These are phyloP conservation scores for Colletotrichum spinosum DNA, from an alignment of 2,329 filamentous ascomycete genomes.

Conservation along the genomic window DNA sequence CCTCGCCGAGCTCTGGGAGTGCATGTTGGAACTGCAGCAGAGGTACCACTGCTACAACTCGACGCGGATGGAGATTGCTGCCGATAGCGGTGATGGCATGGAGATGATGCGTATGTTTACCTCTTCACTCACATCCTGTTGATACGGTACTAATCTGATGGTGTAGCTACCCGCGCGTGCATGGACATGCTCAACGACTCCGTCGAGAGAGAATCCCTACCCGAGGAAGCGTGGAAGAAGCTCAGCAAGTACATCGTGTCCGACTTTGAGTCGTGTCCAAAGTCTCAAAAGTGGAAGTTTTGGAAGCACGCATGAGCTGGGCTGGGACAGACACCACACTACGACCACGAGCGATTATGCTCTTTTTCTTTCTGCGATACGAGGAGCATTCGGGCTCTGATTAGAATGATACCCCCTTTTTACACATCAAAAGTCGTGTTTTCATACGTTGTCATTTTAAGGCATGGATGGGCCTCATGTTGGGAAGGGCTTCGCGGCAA, in stretches of 20 bases:
- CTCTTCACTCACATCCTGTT: fast-evolving
- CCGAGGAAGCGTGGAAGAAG: conserved; percentile 40
- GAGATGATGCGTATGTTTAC: conserved; percentile 37
- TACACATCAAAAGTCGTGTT: conserved; percentile 10
- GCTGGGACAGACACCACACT: background rate
- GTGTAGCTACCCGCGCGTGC: conserved; percentile 39
- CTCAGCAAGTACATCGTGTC: conserved; percentile 38
- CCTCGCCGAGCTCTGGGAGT: conserved; percentile 37
- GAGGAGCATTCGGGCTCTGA: conserved; percentile 10
- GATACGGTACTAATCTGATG: background rate
- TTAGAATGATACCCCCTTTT: conserved; percentile 37
- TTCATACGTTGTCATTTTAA: background rate
- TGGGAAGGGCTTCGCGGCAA: background rate
- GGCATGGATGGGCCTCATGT: background rate
- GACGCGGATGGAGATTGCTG: conserved; percentile 38
- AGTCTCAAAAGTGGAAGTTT: conserved; percentile 39
- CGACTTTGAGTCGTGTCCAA: conserved; percentile 19
- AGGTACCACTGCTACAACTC: conserved; percentile 39
- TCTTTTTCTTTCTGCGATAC: conserved; percentile 18
- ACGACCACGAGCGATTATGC: background rate
- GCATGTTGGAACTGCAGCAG: conserved; percentile 38
- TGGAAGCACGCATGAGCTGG: conserved; percentile 36
- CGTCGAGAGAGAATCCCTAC: conserved; percentile 36
- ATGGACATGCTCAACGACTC: conserved; percentile 42
- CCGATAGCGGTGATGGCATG: conserved; percentile 33